phyloP scores from a whole-genome alignment of 2,329 filamentous ascomycete species.

The Myotisia sp. region DNA sequence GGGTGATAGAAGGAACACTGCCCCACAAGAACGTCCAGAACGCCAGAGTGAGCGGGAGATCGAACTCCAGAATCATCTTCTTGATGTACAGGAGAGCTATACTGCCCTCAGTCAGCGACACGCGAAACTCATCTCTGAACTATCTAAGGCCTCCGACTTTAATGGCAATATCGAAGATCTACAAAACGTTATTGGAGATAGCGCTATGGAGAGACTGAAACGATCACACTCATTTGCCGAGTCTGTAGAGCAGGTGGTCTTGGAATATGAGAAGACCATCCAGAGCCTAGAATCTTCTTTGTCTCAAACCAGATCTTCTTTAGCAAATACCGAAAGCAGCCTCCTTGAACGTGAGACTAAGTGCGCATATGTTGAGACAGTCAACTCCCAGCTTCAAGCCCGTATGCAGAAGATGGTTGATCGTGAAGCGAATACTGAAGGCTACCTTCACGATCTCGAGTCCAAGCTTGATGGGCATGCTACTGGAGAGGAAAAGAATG shows the following conservation, averaged over 20 bases:
- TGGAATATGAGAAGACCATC: constrained; percentile 98
- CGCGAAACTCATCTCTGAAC: constrained; percentile 86
- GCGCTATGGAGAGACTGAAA: constrained; percentile 77
- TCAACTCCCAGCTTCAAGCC: constrained; percentile 76
- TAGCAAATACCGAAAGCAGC: constrained; percentile 72
- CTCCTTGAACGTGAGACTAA: constrained; percentile 88
- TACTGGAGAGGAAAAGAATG: constrained; percentile 83
- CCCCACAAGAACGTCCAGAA: constrained; percentile 57
- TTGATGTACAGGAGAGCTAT: constrained; percentile 92
- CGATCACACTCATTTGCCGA: constrained; percentile 92
- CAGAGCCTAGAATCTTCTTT: constrained; percentile 83
- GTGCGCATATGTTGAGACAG: constrained; percentile 81
- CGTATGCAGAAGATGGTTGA: constrained; percentile 88
- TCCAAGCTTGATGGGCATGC: constrained; percentile 78
- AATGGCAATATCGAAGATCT: constrained; percentile 28
- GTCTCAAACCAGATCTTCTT: constrained; percentile 68
- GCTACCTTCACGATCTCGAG: constrained; percentile 84
- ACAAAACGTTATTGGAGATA: constrained; percentile 51
- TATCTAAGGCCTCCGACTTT: constrained; percentile 69
- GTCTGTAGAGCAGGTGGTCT: constrained; percentile 85
- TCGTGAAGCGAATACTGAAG: constrained; percentile 79
- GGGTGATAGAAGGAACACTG: constrained; percentile 39
- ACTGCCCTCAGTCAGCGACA: constrained; percentile 79
- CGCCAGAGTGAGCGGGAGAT: constrained; percentile 71
- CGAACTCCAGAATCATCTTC: constrained; percentile 82